A percentile compares a stretch with the other conserved stretches of the same genome.
phyloP scores from a whole-genome alignment of 202 grass and related monocot genomes.

The Panicum hallii region DNA sequence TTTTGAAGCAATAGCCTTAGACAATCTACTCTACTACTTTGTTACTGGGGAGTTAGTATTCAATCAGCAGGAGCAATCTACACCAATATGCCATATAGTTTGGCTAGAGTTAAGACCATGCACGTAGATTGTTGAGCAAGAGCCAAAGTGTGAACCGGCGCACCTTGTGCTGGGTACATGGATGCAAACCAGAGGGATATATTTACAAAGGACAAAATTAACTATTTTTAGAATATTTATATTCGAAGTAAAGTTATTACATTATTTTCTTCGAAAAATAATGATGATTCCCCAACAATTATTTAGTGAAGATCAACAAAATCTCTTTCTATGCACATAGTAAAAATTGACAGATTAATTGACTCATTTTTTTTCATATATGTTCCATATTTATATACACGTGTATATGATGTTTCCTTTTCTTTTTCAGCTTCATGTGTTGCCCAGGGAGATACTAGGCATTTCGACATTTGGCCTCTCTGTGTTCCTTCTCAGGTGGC shows the following conservation, averaged over 20 bases:
- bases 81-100: neutral
- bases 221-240: neutral
- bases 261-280: neutral
- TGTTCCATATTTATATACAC: neutral
- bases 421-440: constrained; percentile 72
- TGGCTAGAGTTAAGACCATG: too few species aligned
- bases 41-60: neutral
- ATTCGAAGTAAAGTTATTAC: neutral
- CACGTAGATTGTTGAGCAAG: too few species aligned
- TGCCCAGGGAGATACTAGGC: constrained; percentile 86
- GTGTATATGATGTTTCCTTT: neutral
- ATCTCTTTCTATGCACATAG: neutral
- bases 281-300: neutral
- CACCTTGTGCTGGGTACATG: neutral
- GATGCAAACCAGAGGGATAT: too few species aligned
- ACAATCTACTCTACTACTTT: neutral
- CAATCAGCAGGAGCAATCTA: neutral
- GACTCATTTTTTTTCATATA: neutral
- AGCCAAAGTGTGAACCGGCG: too few species aligned
- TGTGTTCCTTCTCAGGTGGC: constrained; percentile 78
- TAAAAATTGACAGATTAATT: neutral
- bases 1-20: neutral
- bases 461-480: constrained; percentile 85
- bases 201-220: neutral
- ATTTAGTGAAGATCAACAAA: neutral